Evolutionary conservation across 352 stramenopile species (phyloP).

Genomic region (Pythium diclinum): DNA sequence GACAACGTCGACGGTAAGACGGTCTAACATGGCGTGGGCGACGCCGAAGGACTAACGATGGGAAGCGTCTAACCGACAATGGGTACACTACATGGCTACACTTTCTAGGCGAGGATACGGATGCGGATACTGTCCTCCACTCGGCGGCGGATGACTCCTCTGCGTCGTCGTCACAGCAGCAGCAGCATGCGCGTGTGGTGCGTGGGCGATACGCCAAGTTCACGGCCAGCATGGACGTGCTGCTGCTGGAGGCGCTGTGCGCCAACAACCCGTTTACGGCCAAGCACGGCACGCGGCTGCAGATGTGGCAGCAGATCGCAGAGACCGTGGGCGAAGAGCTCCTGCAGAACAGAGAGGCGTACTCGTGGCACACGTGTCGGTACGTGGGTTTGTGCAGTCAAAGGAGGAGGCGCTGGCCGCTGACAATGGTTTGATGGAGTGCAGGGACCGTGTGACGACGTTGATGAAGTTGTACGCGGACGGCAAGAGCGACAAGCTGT

Average conservation of each 20-base stretch:
- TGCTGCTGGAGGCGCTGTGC: conserved; percentile 70
- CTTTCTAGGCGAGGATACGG: conserved; percentile 4
- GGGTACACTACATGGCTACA: not conserved
- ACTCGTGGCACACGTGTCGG: conserved; percentile 82
- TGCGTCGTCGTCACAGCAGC: conserved; percentile 19
- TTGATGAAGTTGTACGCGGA: conserved; percentile 79
- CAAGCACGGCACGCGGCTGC: conserved; percentile 78
- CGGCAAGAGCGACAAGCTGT: conserved; percentile 81
- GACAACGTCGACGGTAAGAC: not conserved
- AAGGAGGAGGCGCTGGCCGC: too few relatives aligned
- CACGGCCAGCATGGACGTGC: conserved; percentile 70
- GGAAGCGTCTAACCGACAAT: not conserved
- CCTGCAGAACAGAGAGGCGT: conserved; percentile 66
- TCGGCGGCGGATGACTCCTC: not conserved
- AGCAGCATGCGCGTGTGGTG: conserved; percentile 31
- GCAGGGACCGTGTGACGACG: conserved; percentile 67
- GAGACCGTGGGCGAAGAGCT: conserved; percentile 54
- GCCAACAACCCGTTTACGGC: conserved; percentile 74
- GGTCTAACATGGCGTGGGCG: not conserved
- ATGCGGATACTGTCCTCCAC: not conserved
- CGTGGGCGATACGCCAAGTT: conserved; percentile 81
- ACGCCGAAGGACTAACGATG: not conserved
- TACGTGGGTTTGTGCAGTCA: conserved; percentile 26
- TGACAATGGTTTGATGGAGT: not conserved
- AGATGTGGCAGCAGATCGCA: conserved; percentile 78